Base-by-base conservation (phyloP, 2,329 filamentous ascomycete species). In the Biscogniauxia sp. region DNA sequence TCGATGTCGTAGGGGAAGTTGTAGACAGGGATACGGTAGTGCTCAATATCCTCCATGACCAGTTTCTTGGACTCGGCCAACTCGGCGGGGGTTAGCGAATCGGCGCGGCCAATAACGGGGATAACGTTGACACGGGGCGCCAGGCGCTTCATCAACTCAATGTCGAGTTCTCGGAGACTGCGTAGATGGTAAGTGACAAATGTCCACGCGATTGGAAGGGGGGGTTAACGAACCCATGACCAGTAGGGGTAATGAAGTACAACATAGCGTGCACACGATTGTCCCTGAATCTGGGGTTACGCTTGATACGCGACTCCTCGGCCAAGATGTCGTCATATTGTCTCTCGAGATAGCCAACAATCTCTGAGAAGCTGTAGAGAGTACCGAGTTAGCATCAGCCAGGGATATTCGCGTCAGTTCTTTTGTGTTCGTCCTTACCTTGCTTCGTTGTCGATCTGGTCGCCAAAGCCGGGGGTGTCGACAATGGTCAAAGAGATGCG, bases 1-100 rank as follows among this genome's bases (percentile, higher is more conserved):
- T 99, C 95, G 64, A 99, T 96, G 72, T 99, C 95, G 82, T 99
- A 99, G 55, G 95, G 95, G 84, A 99, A 99, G 86, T 99, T 99
- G 87, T 99, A 99, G 68, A 99, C 94, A 53, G 95, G 95, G 71
- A 99, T 99, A 75, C 95, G 91, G 84, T 99, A 99, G 80, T 99
- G 95, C 81, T 99, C 95, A 71, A 99, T 99, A 76, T 99, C 95
- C 83, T 99, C 95, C 95, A 99, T 99, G 74, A 99, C 93, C 64
- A 99, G 87, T 85, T 98, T 99, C 88, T 99, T 99, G 69, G 94
- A 98, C 80, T 99, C 95, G 69, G 95, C 95, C 66, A 99, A 85
- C 82, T 99, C 95, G 69, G 92, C 90, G 49, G 95, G 95, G 59
- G 95, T 99, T 65, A 99, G 89, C 20, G 95, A 96, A 78, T 99